Conservation (phyloP, 352 stramenopile species). For the Phytophthora pluvialis region DNA sequence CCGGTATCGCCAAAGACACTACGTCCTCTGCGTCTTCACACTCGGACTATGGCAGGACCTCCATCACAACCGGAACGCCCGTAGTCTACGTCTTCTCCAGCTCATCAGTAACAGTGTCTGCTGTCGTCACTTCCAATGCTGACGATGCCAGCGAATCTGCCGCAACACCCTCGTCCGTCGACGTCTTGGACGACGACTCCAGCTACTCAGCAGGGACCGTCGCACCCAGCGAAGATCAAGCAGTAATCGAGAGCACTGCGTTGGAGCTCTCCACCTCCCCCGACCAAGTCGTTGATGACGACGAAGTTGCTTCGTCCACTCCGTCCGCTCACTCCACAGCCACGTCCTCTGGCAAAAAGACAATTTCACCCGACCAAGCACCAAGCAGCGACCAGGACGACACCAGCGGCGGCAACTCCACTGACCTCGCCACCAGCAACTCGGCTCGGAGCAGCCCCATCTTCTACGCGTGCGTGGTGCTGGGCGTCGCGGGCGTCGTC, state of each 20-base stretch:
- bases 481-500: slow-evolving; percentile 33
- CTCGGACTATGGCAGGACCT: neutral
- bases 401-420: neutral
- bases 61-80: neutral
- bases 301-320: neutral
- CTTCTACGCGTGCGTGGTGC: slow-evolving; percentile 43
- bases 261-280: slow-evolving; percentile 11
- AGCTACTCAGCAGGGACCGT: slow-evolving; percentile 14
- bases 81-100: slow-evolving; percentile 4
- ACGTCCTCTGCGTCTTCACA: neutral
- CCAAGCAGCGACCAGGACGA: slow-evolving; percentile 4
- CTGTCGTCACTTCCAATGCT: neutral
- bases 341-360: slow-evolving; percentile 5
- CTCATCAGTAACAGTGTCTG: neutral
- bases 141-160: neutral
- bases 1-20: neutral
- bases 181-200: neutral
- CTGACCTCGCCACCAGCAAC: neutral
- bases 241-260: slow-evolving; percentile 11
- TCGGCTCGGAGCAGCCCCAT: slow-evolving; percentile 16
- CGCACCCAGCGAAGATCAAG: slow-evolving; percentile 8
- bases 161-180: neutral
- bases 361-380: slow-evolving; percentile 13
- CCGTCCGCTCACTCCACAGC: neutral
- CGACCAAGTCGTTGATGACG: slow-evolving; percentile 6